Base-by-base conservation (phyloP, 768 basidiomycete species). In the Scleroderma bovista region DNA sequence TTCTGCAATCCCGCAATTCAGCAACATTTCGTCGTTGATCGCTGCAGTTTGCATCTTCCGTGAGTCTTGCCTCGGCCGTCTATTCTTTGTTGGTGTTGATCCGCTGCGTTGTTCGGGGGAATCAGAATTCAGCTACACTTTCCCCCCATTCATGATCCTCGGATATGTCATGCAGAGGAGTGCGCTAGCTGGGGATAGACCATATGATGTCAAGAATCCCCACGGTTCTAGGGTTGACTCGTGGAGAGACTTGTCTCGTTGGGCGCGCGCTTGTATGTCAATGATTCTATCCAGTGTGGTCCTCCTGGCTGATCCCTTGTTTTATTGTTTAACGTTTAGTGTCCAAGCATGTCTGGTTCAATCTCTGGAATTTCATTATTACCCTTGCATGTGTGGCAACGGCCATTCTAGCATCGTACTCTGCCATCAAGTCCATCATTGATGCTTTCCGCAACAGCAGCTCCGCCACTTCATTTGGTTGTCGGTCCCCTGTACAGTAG, bases 1-100 rank as follows among this genome's bases (percentile, higher is more conserved):
- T 15, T 76, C 80, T 13, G 78, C 81, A 1, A 72, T 83, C 33
- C 83, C 82, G 0, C 79, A 81, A 57, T 69, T 84, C n/a, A 72
- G 72, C 46, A 73, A 75, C 1, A 72, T 85, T 36, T 75, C 74
- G 3, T 71, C 74, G 5, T 69, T 83, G 16, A 69, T 83, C 39
- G 81, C 77, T 2, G 80, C 81, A 2, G 60, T 80, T 33, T 79
- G 78, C 51, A 80, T 84, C 59, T 81, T 83, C 62, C 62, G 65
- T 66, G 53, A 19, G 62, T 40, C 16, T 54, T 74, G 15, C 60
- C 66, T 44, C 49, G 68, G 6, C 71, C 68, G 1, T 72, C 69
- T 53, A 64, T 71, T 47, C 60, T 74, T n/a, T n/a, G n/a, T n/a
- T n/a, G n/a, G 69, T 0, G 59, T 50, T 36, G 70, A 78, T 44